Evolutionary conservation across 2,329 filamentous ascomycete genomes (phyloP).

Genomic region (Leptosphaerulina australis): DNA sequence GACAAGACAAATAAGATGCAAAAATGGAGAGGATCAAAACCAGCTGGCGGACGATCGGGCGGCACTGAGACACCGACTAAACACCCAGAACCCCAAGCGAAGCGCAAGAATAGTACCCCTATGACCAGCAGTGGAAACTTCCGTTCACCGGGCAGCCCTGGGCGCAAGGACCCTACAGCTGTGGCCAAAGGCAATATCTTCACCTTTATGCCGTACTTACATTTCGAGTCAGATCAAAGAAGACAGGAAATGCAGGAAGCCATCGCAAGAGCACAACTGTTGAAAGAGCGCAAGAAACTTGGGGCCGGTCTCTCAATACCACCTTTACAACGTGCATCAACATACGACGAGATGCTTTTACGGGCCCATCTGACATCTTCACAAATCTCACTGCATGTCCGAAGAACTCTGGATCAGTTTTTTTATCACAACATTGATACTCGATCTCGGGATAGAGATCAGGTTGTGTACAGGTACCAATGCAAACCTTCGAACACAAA

Average conservation of each 20-base stretch:
- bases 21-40: conserved; percentile 37
- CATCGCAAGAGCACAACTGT: conserved; percentile 49
- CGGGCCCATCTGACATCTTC: conserved; percentile 55
- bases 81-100: conserved; percentile 29
- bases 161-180: conserved; percentile 42
- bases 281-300: conserved; percentile 29
- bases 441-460: conserved; percentile 63
- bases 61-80: conserved; percentile 41
- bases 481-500: conserved; percentile 42
- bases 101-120: conserved; percentile 32
- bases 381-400: conserved; percentile 61
- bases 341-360: conserved; percentile 56
- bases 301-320: conserved; percentile 28
- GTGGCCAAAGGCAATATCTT: conserved; percentile 46
- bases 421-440: conserved; percentile 70
- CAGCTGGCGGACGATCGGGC: conserved; percentile 29
- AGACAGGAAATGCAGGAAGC: conserved; percentile 63
- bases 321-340: conserved; percentile 30
- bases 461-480: conserved; percentile 68
- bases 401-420: conserved; percentile 69
- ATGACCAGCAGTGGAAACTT: conserved; percentile 36
- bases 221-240: conserved; percentile 65
- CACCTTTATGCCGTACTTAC: conserved; percentile 68
- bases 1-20: conserved; percentile 41
- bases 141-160: conserved; percentile 45